phyloP scores from a whole-genome alignment of 2,329 filamentous ascomycete genomes.

The Aureobasidium sp. region DNA sequence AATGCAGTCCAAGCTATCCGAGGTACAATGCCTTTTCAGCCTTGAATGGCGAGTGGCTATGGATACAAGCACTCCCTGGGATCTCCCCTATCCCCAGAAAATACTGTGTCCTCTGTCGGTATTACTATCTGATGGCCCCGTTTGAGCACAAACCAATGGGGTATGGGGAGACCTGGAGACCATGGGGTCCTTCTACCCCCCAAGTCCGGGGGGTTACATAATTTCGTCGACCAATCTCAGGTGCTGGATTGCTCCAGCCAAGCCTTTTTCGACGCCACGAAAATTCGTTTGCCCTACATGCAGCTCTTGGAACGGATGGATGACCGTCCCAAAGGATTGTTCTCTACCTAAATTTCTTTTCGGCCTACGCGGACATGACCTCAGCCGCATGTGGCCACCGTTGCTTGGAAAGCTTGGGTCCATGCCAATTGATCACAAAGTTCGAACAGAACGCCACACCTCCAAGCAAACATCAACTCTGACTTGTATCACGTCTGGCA shows the following conservation, averaged over 20 bases:
- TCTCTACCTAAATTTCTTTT: not conserved
- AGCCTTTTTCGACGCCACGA: not conserved
- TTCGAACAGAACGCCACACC: not conserved
- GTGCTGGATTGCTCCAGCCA: not conserved
- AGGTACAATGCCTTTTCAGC: too few species aligned
- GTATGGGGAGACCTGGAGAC: not conserved
- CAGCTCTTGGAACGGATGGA: not conserved
- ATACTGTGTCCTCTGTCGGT: too few species aligned
- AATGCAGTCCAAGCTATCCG: too few species aligned
- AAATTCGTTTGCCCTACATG: not conserved
- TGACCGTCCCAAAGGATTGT: not conserved
- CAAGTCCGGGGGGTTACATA: not conserved
- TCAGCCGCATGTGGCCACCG: not conserved
- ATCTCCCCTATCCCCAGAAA: too few species aligned
- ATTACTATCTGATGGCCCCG: too few species aligned
- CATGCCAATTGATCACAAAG: not conserved
- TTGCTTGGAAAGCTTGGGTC: conserved; percentile 8
- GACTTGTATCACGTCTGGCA: too few species aligned
- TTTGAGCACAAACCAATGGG: not conserved
- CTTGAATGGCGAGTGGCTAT: too few species aligned
- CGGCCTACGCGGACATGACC: not conserved
- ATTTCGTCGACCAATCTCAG: not conserved
- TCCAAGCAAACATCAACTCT: not conserved
- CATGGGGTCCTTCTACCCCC: not conserved
- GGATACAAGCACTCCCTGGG: too few species aligned